A percentile compares a stretch with the other conserved stretches of the same genome.
Evolutionary conservation across 2,329 filamentous ascomycete species (phyloP).

Genomic region (Chaetomiaceae sp.): DNA sequence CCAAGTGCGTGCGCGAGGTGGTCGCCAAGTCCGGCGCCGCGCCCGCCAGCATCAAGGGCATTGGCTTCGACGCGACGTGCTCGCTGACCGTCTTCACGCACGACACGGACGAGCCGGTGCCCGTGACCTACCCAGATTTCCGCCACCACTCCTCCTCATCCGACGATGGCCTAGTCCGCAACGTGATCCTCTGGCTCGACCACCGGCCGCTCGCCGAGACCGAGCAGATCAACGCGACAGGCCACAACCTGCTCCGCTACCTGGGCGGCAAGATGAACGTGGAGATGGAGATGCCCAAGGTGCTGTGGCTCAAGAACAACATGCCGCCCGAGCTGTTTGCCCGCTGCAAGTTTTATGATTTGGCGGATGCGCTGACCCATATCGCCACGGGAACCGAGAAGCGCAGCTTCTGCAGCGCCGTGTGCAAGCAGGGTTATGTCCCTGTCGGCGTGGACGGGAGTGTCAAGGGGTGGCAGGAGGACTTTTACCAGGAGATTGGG

Average conservation of each 20-base stretch:
- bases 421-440: constrained; percentile 95
- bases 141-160: constrained; percentile 30
- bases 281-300: constrained; percentile 99
- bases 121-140: constrained; percentile 86
- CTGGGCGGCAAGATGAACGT: constrained; percentile 98
- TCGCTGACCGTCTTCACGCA: constrained; percentile 85
- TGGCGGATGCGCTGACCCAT: constrained; percentile 88
- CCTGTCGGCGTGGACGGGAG: constrained; percentile 96
- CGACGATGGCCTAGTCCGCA: constrained; percentile 75
- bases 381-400: constrained; percentile 89
- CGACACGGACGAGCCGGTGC: constrained; percentile 83
- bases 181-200: constrained; percentile 96
- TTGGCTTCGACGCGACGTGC: constrained; percentile 98
- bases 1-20: constrained; percentile 75
- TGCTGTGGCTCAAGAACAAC: constrained; percentile 96
- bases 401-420: constrained; percentile 88
- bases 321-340: constrained; percentile 90
- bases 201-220: constrained; percentile 89
- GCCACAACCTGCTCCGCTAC: constrained; percentile 89
- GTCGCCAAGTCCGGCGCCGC: constrained; percentile 77
- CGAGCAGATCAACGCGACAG: constrained; percentile 84
- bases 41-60: constrained; percentile 69
- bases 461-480: constrained; percentile 96
- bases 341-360: constrained; percentile 93
- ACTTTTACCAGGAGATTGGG: constrained; percentile 83